Evolutionary conservation across 441 rosid genomes (phyloP).

Genomic region (Pelargonium exstipulatum): DNA sequence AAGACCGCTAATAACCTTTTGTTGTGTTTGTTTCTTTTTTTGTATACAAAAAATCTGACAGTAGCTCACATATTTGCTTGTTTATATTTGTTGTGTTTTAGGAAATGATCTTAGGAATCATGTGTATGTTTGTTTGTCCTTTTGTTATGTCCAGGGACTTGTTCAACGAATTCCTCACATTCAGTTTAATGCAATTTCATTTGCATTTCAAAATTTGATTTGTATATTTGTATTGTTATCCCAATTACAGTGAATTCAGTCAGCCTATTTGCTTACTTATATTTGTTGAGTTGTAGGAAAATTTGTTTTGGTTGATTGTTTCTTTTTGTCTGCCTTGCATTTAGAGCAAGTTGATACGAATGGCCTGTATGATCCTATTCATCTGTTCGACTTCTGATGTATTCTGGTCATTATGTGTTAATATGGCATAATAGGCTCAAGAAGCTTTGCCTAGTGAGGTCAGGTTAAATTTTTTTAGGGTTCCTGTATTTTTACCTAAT

Average conservation of each 20-base stretch:
- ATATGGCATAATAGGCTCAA: neutral
- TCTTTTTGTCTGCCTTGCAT: neutral
- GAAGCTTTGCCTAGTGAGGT: neutral
- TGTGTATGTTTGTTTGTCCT: too few species aligned
- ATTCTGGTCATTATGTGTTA: neutral
- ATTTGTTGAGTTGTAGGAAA: too few species aligned
- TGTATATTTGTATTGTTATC: too few species aligned
- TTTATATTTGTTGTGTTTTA: neutral
- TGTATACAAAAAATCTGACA: too few species aligned
- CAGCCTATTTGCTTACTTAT: too few species aligned
- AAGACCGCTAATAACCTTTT: too few species aligned
- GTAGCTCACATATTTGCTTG: neutral
- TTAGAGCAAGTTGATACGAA: neutral
- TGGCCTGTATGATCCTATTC: neutral
- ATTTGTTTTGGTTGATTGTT: neutral
- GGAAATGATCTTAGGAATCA: neutral
- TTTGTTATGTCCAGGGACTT: neutral
- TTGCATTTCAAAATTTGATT: too few species aligned
- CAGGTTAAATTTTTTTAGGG: neutral
- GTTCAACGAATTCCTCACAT: too few species aligned
- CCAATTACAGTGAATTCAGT: too few species aligned
- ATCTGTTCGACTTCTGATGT: neutral
- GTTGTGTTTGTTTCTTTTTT: too few species aligned
- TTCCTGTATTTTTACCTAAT: neutral
- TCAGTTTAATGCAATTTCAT: too few species aligned